Evolutionary conservation across 148 eudicot genomes (phyloP).

Genomic region (Silene latifolia): DNA sequence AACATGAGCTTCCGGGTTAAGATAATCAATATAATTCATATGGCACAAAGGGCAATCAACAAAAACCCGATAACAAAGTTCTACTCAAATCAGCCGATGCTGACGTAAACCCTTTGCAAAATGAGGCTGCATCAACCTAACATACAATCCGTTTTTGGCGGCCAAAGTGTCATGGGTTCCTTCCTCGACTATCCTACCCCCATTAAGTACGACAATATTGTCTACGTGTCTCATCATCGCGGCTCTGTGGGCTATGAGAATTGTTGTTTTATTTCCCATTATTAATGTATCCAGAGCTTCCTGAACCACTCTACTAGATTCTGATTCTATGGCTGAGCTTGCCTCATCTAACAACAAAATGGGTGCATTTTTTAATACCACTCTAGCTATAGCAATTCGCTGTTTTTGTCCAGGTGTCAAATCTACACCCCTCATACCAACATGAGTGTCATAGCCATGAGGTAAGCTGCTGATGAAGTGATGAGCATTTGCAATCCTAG

Average conservation of each 20-base stretch:
- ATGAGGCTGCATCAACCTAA: conserved; percentile 96
- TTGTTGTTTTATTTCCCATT: conserved; percentile 94
- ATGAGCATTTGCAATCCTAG: conserved; percentile 97
- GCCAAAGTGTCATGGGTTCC: conserved; percentile 75
- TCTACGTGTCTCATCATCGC: conserved; percentile 99
- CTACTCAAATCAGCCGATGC: conserved; percentile 53
- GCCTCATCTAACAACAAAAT: conserved; percentile 94
- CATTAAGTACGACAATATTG: conserved; percentile 89
- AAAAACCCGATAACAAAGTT: neutral
- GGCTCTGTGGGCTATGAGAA: conserved; percentile 87
- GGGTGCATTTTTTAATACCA: conserved; percentile 88
- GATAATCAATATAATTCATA: conserved; percentile 1
- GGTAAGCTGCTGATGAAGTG: conserved; percentile 97
- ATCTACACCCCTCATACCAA: conserved; percentile 97
- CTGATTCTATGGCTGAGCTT: conserved; percentile 93
- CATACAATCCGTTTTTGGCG: conserved; percentile 80
- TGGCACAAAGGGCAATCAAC: conserved; percentile 26
- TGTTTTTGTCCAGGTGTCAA: conserved; percentile 97
- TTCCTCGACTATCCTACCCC: conserved; percentile 91
- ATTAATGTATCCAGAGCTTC: conserved; percentile 93
- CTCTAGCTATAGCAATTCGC: conserved; percentile 93
- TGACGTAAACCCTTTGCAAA: conserved; percentile 83
- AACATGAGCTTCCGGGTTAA: neutral
- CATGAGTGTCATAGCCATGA: conserved; percentile 96
- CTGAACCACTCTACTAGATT: conserved; percentile 92